A percentile compares a stretch with the other conserved stretches of the same genome.
Conservation (phyloP, 2,329 filamentous ascomycete genomes). For the Aspergillus aculeatus region DNA sequence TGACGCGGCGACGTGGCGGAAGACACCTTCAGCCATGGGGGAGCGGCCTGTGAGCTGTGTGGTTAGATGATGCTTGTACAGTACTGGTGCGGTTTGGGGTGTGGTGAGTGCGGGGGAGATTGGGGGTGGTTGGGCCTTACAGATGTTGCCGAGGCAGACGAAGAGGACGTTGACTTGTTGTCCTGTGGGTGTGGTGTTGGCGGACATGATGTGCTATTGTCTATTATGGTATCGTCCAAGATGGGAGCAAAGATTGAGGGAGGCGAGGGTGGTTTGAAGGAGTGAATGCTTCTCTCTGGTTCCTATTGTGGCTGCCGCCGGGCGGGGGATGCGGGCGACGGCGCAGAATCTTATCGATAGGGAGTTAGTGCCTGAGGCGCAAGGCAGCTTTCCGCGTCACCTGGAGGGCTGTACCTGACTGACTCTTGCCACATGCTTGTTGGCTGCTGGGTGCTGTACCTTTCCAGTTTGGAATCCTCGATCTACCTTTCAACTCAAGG, state of each 20-base stretch:
- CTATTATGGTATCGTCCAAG: neutral
- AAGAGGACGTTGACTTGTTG: conserved; percentile 72
- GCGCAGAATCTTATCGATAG: neutral
- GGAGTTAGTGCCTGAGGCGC: neutral
- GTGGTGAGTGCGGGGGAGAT: neutral
- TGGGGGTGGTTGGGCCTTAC: conserved; percentile 43
- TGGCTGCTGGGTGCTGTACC: neutral
- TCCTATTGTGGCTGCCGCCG: neutral
- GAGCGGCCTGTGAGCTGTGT: conserved; percentile 58
- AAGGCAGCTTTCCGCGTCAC: neutral
- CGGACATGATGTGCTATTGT: conserved; percentile 21
- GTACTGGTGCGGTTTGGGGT: neutral
- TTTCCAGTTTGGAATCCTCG: neutral
- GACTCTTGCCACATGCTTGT: neutral
- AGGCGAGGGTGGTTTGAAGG: neutral
- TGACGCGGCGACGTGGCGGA: conserved; percentile 66
- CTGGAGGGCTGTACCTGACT: neutral
- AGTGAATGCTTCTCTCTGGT: neutral
- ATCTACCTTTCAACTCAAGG: too few species aligned
- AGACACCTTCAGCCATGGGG: conserved; percentile 95
- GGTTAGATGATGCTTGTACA: neutral
- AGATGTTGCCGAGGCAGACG: conserved; percentile 97
- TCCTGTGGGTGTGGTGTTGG: conserved; percentile 13
- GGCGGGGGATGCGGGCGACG: too few species aligned
- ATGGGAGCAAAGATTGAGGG: neutral